Percentiles rank a stretch among this genome's conserved stretches.
Conservation (phyloP, 2,329 filamentous ascomycete genomes). For the Penicillium sclerotiorum region DNA sequence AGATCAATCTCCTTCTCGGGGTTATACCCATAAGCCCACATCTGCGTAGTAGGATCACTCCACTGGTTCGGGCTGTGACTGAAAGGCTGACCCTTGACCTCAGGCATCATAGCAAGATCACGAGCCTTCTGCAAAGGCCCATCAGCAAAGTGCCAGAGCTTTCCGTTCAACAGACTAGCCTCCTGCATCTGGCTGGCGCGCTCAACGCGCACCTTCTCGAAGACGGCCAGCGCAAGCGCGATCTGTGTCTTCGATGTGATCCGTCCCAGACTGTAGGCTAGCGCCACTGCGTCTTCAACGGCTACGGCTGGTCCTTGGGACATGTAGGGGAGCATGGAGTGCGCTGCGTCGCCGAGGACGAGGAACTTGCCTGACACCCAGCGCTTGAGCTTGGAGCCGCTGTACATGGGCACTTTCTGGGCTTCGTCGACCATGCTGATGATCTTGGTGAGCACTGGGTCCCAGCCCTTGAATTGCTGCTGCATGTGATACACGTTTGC, state of each 20-base stretch:
- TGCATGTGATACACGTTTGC: constrained; percentile 39
- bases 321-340: constrained; percentile 19
- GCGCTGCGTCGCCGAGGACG: constrained; percentile 16
- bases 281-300: constrained; percentile 47
- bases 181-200: constrained; percentile 47
- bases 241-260: constrained; percentile 31
- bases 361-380: constrained; percentile 14
- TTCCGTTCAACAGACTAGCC: constrained; percentile 50
- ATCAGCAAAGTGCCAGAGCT: constrained; percentile 53
- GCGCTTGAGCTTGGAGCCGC: constrained; percentile 14
- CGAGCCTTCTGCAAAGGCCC: constrained; percentile 47
- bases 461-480: constrained; percentile 24
- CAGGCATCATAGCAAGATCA: constrained; percentile 46
- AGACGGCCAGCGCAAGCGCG: constrained; percentile 34
- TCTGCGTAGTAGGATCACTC: constrained; percentile 51
- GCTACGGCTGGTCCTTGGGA: constrained; percentile 46
- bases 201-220: constrained; percentile 41
- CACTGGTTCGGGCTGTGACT: constrained; percentile 51
- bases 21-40: constrained; percentile 53
- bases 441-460: constrained; percentile 29
- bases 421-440: constrained; percentile 25
- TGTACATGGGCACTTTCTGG: constrained; percentile 31
- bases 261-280: constrained; percentile 27
- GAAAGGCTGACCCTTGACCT: constrained; percentile 44
- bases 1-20: constrained; percentile 41